Conservation (phyloP, 2,329 filamentous ascomycete genomes). For the Septoria petroselini region DNA sequence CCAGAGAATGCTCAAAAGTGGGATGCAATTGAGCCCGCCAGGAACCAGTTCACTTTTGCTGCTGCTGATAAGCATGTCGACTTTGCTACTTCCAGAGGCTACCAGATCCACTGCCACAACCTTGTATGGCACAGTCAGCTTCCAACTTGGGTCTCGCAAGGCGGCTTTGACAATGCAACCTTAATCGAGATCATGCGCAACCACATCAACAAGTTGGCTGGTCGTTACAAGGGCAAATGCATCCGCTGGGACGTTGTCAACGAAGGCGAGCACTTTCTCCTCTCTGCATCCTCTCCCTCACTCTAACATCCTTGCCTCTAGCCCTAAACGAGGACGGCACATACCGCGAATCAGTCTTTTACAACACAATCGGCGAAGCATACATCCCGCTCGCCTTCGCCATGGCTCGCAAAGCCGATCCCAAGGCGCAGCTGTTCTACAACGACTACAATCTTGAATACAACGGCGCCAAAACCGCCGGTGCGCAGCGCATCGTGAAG, state of each 20-base stretch:
- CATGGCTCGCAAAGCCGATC: slow-evolving; percentile 25
- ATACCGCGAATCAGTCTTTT: slow-evolving; percentile 29
- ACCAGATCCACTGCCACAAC: slow-evolving; percentile 42
- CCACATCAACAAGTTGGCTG: slow-evolving; percentile 42
- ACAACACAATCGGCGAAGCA: slow-evolving; percentile 32
- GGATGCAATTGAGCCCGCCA: slow-evolving; percentile 40
- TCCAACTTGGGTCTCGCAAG: slow-evolving; percentile 39
- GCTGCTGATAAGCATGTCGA: neutral
- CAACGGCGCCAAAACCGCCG: slow-evolving; percentile 26
- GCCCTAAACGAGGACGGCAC: slow-evolving; percentile 22
- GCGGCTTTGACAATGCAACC: slow-evolving; percentile 39
- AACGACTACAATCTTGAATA: slow-evolving; percentile 36
- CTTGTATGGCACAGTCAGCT: slow-evolving; percentile 45
- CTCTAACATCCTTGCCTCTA: neutral
- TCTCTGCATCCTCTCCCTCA: neutral
- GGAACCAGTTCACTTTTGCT: slow-evolving; percentile 37
- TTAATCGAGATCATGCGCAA: slow-evolving; percentile 43
- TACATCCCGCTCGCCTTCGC: slow-evolving; percentile 33
- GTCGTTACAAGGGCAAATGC: slow-evolving; percentile 42
- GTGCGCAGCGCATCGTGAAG: slow-evolving; percentile 29
- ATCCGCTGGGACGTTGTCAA: slow-evolving; percentile 26
- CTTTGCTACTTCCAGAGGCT: slow-evolving; percentile 33
- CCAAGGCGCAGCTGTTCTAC: slow-evolving; percentile 32
- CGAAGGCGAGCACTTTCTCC: neutral
- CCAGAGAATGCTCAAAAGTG: slow-evolving; percentile 44